Conservation (phyloP, 805 yeast species). For the Torulaspora franciscae region DNA sequence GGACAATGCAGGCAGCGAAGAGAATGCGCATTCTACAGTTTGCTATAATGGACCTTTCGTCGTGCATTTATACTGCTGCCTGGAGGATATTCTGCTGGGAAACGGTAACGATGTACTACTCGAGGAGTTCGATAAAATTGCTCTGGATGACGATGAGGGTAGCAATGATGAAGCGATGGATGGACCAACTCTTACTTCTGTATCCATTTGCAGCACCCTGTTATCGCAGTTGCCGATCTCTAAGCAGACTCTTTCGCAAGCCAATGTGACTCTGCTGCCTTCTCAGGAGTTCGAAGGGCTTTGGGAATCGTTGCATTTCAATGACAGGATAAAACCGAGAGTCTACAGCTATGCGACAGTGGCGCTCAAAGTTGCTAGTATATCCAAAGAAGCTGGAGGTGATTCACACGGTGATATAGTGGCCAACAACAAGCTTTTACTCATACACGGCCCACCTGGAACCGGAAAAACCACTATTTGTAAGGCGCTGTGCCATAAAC, state of each 20-base stretch:
- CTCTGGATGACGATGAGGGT: constrained; percentile 18
- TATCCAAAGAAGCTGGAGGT: constrained; percentile 3
- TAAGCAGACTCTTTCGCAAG: constrained; percentile 17
- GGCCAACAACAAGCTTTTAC: constrained; percentile 27
- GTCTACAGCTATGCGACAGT: constrained; percentile 35
- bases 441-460: constrained; percentile 45
- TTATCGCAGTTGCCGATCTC: constrained; percentile 15
- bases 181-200: constrained; percentile 12
- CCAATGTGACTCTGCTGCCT: constrained; percentile 30
- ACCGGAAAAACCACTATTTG: constrained; percentile 45
- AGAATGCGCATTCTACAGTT: neutral
- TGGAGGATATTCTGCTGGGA: constrained; percentile 10
- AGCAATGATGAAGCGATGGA: constrained; percentile 14
- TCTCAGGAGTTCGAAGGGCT: constrained; percentile 28
- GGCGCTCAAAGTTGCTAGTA: constrained; percentile 27
- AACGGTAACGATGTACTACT: constrained; percentile 8
- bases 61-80: constrained; percentile 17
- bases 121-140: constrained; percentile 34
- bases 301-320: constrained; percentile 38
- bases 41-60: neutral
- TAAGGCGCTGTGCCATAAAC: constrained; percentile 39
- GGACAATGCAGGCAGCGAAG: neutral
- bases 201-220: neutral
- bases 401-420: constrained; percentile 6
- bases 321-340: constrained; percentile 30